Evolutionary conservation across 2,329 filamentous ascomycete species (phyloP).

Genomic region (Byssoonygena ceratinophila): DNA sequence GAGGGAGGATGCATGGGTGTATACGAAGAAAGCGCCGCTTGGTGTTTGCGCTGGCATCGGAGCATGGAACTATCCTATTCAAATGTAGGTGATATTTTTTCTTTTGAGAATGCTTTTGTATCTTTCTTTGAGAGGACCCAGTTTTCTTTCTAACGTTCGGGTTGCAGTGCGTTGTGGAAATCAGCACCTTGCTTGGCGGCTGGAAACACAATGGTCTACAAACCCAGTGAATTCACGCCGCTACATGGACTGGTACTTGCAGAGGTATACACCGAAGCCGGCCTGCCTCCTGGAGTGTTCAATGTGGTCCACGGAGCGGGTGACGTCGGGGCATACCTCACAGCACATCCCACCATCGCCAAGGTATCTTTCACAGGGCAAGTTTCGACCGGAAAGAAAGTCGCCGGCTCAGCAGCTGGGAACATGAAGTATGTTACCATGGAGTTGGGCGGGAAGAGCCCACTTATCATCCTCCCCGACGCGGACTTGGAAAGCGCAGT

Average conservation of each 20-base stretch:
- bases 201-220: slow-evolving; percentile 85
- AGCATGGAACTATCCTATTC: slow-evolving; percentile 86
- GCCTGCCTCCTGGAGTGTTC: slow-evolving; percentile 71
- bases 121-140: not conserved
- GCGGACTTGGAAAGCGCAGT: slow-evolving; percentile 70
- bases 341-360: slow-evolving; percentile 59
- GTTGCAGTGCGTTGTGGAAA: slow-evolving; percentile 62
- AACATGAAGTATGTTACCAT: slow-evolving; percentile 86
- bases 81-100: slow-evolving; percentile 48
- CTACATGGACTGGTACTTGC: slow-evolving; percentile 69
- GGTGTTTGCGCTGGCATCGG: slow-evolving; percentile 81
- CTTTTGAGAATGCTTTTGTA: not conserved
- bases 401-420: slow-evolving; percentile 62
- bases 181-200: slow-evolving; percentile 75
- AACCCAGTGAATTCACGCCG: slow-evolving; percentile 77
- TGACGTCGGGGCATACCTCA: slow-evolving; percentile 64
- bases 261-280: slow-evolving; percentile 65
- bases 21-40: slow-evolving; percentile 69
- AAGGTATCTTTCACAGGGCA: slow-evolving; percentile 89
- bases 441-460: slow-evolving; percentile 83
- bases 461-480: slow-evolving; percentile 68
- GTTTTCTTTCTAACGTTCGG: not conserved
- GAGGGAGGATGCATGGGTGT: slow-evolving; percentile 66
- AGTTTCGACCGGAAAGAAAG: slow-evolving; percentile 70
- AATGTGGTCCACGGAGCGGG: slow-evolving; percentile 76